Base-by-base conservation (phyloP, 805 yeast species). In the Candida chauliodis region DNA sequence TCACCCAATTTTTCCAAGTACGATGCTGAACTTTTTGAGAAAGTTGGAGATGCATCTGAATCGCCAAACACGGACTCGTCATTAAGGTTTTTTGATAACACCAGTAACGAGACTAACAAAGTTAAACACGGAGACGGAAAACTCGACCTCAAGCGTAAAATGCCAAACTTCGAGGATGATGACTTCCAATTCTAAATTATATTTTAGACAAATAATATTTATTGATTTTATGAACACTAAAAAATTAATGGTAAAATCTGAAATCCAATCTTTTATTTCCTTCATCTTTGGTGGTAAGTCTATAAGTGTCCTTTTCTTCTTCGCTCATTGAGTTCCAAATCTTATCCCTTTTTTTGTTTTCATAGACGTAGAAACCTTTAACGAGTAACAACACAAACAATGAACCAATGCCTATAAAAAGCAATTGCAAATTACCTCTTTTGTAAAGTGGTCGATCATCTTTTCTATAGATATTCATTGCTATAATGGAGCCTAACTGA, bases 201-300 rank as follows among this genome's bases (percentile, higher is more conserved):
- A 14, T 14, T 8, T n/a, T 14, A 8, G 7, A n/a, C n/a, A 14
- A 14, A 14, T 11, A 14, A 14, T 26, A n/a, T 26, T 26, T 26
- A n/a, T 26, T 26, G 8, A 7, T 6, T 6, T 8, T 14, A 26
- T 26, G 29, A 6, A 26, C 8, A 7, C 29, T 11, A 26, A 26
- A 26, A 8, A 14, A 11, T 24, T 23, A 63, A 36, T 63, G 61
- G 27, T 45, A 56, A 39, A 65, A 65, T 19, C 59, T 45, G 44
- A 65, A 65, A 39, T 83, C 84, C 30, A 83, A 59, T 18, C 89
- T 61, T 50, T 70, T 71, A 47, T 74, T 76, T 4, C 88, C 88
- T 21, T 54, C 59, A 48, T 80, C 84, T 0, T 48, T 61, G 2
- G 82, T 69, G 10, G 51, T 62, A 9, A 37, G 40, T 16, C 66